phyloP scores from a whole-genome alignment of 2,329 filamentous ascomycete species.

The Aspergillus sp. region DNA sequence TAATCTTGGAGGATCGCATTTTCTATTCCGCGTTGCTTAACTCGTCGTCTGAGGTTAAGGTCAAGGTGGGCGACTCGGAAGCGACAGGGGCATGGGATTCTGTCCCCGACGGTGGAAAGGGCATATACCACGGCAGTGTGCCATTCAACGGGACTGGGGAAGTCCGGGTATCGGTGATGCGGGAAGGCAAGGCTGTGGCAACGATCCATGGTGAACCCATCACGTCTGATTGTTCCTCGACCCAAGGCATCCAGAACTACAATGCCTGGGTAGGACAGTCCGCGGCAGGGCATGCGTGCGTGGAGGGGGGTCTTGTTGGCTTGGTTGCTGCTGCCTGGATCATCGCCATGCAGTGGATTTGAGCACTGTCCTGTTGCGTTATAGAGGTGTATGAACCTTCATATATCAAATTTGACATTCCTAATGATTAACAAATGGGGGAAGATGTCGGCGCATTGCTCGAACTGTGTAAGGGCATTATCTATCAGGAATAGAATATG shows the following conservation, averaged over 20 bases:
- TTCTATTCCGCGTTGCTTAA: slow-evolving; percentile 32
- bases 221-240: background rate
- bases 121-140: slow-evolving; percentile 30
- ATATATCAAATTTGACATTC: too few species aligned
- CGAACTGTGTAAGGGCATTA: too few species aligned
- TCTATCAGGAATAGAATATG: too few species aligned
- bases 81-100: slow-evolving; percentile 19
- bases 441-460: too few species aligned
- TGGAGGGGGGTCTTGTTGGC: too few species aligned
- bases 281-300: background rate
- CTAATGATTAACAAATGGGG: too few species aligned
- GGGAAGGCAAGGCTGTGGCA: background rate
- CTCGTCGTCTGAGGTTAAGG: slow-evolving; percentile 22
- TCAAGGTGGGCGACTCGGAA: slow-evolving; percentile 26
- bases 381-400: too few species aligned
- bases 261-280: slow-evolving; percentile 4
- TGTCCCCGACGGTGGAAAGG: slow-evolving; percentile 24
- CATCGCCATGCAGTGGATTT: too few species aligned
- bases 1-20: slow-evolving; percentile 14
- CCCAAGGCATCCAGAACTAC: background rate
- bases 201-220: slow-evolving; percentile 1
- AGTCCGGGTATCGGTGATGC: slow-evolving; percentile 5
- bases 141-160: slow-evolving; percentile 1
- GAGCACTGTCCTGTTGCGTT: too few species aligned
- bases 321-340: too few species aligned